phyloP scores from a whole-genome alignment of 139 green algal genomes.

The Dunaliella primolecta region DNA sequence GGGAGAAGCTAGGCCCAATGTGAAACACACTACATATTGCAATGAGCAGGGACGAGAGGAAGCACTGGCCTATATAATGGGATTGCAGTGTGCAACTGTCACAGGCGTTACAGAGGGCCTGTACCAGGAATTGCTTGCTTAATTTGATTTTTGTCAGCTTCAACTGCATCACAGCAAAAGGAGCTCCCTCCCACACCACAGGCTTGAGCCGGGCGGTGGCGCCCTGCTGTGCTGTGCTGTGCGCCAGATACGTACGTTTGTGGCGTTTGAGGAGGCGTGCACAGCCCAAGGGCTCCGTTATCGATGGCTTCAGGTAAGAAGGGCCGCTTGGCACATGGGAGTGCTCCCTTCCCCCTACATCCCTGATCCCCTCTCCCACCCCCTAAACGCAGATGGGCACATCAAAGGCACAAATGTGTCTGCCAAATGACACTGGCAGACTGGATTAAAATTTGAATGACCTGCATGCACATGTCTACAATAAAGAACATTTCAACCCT shows the following conservation, averaged over 20 bases:
- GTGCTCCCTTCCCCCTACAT: background rate
- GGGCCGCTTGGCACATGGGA: background rate
- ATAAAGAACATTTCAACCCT: no score
- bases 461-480: no score
- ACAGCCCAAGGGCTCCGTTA: conserved; percentile 35
- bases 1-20: background rate
- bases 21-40: no score
- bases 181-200: no score
- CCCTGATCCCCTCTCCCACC: background rate
- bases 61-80: background rate
- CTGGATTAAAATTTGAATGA: no score
- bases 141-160: no score
- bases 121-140: no score
- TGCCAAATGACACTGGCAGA: no score
- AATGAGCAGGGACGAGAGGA: background rate
- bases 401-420: background rate
- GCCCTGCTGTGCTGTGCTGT: conserved; percentile 65
- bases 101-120: no score
- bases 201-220: conserved; percentile 43
- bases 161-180: no score
- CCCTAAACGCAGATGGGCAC: background rate
- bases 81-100: background rate
- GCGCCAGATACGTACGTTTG: conserved; percentile 48
- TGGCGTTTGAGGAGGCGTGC: conserved; percentile 41
- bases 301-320: conserved; percentile 12